Evolutionary conservation across 805 yeast species (phyloP).

Genomic region (Gaillardinia entomophila): DNA sequence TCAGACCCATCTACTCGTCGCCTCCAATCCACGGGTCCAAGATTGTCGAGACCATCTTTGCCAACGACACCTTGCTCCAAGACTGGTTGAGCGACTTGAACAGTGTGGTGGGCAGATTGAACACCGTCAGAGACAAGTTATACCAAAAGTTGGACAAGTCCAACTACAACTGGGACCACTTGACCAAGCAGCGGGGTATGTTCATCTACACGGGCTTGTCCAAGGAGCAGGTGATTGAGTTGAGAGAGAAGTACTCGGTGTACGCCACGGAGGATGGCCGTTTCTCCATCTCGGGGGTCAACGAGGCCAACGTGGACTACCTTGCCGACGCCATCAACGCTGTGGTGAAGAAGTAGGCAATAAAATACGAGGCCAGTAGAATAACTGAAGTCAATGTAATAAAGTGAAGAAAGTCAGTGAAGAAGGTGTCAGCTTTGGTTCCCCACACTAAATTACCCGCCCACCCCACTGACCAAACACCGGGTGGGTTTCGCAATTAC

Average conservation of each 20-base stretch:
- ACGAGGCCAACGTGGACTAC: constrained; percentile 71
- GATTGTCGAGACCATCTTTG: constrained; percentile 73
- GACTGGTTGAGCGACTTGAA: constrained; percentile 83
- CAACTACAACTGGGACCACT: constrained; percentile 76
- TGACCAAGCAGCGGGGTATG: constrained; percentile 91
- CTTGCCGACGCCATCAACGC: constrained; percentile 57
- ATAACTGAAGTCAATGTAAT: no score
- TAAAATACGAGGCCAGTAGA: no score
- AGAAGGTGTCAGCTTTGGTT: no score
- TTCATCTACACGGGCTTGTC: constrained; percentile 85
- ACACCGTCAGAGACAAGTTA: constrained; percentile 61
- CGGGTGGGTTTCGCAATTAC: no score
- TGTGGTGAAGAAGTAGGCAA: constrained; percentile 32
- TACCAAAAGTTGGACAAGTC: constrained; percentile 57
- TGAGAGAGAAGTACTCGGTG: constrained; percentile 68
- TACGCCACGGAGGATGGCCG: constrained; percentile 91
- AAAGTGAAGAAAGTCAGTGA: no score
- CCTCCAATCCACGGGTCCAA: constrained; percentile 95
- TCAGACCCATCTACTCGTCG: constrained; percentile 84
- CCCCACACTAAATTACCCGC: no score
- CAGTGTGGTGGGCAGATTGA: constrained; percentile 73
- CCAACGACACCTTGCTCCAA: constrained; percentile 48
- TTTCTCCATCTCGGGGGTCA: constrained; percentile 85
- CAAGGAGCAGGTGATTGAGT: constrained; percentile 61
- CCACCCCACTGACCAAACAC: neutral